These are phyloP conservation scores for Neurospora sp. DNA, from an alignment of 495 filamentous ascomycete genomes.

Conservation along the genomic window DNA sequence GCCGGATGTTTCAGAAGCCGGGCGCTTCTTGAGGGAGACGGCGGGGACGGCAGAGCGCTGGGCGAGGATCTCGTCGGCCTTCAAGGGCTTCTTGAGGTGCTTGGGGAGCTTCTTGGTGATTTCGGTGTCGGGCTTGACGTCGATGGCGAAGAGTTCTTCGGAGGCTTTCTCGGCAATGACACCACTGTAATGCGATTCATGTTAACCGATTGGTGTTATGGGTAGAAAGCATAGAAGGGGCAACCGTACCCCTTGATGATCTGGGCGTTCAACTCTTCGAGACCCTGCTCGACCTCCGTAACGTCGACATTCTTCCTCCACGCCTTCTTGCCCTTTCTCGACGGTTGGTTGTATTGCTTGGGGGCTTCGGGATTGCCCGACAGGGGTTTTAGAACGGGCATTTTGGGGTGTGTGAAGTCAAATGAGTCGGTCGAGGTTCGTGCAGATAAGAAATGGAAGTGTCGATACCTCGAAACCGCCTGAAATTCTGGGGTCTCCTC, in stretches of 20 bases:
- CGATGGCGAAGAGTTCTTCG: slow-evolving; percentile 69
- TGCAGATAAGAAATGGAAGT: background rate
- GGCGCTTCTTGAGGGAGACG: slow-evolving; percentile 65
- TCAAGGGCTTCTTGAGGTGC: slow-evolving; percentile 58
- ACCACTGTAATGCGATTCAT: slow-evolving; percentile 44
- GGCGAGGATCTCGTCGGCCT: slow-evolving; percentile 82
- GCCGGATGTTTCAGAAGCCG: slow-evolving; percentile 25
- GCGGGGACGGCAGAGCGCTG: slow-evolving; percentile 70
- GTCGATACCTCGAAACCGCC: background rate
- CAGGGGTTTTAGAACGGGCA: slow-evolving; percentile 19
- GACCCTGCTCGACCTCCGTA: slow-evolving; percentile 68
- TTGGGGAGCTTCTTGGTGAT: slow-evolving; percentile 45
- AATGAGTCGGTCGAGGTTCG: background rate
- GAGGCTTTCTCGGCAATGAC: slow-evolving; percentile 70
- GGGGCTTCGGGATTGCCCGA: slow-evolving; percentile 33
- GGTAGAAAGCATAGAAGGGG: background rate
- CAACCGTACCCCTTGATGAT: slow-evolving; percentile 68
- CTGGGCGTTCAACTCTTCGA: slow-evolving; percentile 76
- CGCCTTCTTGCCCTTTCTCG: slow-evolving; percentile 93
- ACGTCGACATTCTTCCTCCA: slow-evolving; percentile 98
- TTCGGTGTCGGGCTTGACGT: slow-evolving; percentile 42
- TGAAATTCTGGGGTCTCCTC: background rate
- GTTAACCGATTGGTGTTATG: slow-evolving; percentile 12
- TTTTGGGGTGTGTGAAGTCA: slow-evolving; percentile 2
- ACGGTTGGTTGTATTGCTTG: slow-evolving; percentile 64